These are phyloP conservation scores for Setomelanomma holmii DNA, from an alignment of 2,329 filamentous ascomycete genomes.

Conservation along the genomic window DNA sequence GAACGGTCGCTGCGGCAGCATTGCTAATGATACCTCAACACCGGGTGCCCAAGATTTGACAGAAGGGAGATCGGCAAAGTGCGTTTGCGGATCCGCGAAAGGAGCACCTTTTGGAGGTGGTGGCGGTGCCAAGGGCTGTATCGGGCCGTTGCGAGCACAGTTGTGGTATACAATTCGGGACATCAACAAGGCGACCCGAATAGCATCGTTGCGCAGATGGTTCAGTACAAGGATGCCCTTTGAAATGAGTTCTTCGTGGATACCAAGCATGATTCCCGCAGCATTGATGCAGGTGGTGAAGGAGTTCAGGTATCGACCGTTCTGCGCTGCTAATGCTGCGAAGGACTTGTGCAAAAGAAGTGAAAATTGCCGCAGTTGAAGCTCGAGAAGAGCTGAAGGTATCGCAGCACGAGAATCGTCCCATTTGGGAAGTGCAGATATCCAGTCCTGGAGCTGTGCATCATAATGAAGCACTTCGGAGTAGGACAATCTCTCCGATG, in stretches of 20 bases:
- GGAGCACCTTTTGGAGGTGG: constrained; percentile 6
- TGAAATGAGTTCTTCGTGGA: constrained; percentile 28
- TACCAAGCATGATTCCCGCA: constrained; percentile 33
- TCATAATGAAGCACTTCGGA: constrained; percentile 44
- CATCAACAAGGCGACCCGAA: constrained; percentile 36
- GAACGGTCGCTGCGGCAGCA: constrained; percentile 34
- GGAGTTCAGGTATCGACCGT: constrained; percentile 40
- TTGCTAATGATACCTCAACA: constrained; percentile 17
- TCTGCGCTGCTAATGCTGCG: constrained; percentile 30
- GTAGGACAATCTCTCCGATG: constrained; percentile 36
- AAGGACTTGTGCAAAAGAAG: constrained; percentile 45
- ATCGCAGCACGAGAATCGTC: constrained; percentile 19
- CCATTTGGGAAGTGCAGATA: constrained; percentile 36
- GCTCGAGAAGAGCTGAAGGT: constrained; percentile 31
- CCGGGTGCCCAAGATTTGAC: constrained; percentile 8
- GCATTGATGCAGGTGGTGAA: constrained; percentile 39
- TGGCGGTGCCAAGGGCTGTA: constrained; percentile 10
- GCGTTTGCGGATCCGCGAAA: constrained; percentile 6
- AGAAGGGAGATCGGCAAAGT: constrained; percentile 6
- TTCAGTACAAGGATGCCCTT: constrained; percentile 31
- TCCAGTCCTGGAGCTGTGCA: constrained; percentile 31
- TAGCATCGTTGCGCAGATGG: constrained; percentile 39
- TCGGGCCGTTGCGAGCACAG: constrained; percentile 15
- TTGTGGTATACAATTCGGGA: constrained; percentile 37
- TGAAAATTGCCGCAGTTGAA: constrained; percentile 45